These are phyloP conservation scores for Debaryomycetaceae sp. DNA, from an alignment of 1,139 yeast species.

Conservation along the genomic window DNA sequence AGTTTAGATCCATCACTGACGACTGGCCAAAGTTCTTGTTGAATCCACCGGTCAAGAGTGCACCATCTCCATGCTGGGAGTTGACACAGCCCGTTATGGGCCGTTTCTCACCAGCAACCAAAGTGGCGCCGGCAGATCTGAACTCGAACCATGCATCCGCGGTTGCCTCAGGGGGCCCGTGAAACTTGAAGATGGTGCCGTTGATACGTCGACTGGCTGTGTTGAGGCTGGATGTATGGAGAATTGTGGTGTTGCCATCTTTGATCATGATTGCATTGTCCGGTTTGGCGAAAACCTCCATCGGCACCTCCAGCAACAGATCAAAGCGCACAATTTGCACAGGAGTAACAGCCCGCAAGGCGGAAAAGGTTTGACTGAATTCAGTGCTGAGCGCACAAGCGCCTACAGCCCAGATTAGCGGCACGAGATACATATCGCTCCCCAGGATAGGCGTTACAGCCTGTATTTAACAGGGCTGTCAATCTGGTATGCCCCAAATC, in stretches of 20 bases:
- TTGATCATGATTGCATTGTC: slow-evolving; percentile 13
- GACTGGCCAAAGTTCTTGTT: slow-evolving; percentile 14
- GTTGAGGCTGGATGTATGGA: slow-evolving; percentile 16
- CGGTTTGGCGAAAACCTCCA: slow-evolving; percentile 8
- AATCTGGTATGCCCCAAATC: no score
- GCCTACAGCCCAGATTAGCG: no score
- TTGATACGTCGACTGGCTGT: slow-evolving; percentile 10
- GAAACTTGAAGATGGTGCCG: slow-evolving; percentile 1
- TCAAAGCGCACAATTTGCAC: slow-evolving; percentile 8
- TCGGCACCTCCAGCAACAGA: slow-evolving; percentile 3
- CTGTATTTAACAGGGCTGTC: no score
- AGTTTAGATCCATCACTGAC: slow-evolving; percentile 14
- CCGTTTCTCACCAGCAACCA: slow-evolving; percentile 11
- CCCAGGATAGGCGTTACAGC: no score
- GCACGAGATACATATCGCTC: no score
- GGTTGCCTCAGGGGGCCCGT: neutral
- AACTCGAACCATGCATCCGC: slow-evolving; percentile 14
- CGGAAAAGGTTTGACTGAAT: slow-evolving; percentile 1
- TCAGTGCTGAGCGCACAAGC: no score
- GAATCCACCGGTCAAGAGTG: slow-evolving; percentile 15
- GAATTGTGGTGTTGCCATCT: slow-evolving; percentile 12
- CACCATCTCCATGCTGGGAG: slow-evolving; percentile 19
- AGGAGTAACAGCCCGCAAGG: no score
- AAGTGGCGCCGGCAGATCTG: slow-evolving; percentile 7
- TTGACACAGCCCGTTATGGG: slow-evolving; percentile 20